Evolutionary conservation across 1,139 yeast genomes (phyloP).

Genomic region (Saccharomyces hybrid): DNA sequence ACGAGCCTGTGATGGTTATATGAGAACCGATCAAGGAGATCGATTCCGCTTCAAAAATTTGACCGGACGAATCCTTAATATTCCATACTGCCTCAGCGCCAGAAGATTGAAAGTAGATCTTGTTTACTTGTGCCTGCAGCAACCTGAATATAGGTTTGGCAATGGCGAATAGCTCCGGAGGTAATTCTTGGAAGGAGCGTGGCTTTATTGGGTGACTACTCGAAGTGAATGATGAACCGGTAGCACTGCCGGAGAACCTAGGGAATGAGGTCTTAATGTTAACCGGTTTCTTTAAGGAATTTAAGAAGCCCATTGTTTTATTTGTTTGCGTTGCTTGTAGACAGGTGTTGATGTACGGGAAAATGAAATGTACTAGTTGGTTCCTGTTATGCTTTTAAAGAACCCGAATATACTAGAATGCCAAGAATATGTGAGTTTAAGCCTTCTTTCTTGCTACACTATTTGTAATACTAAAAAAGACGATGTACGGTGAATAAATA

Average conservation of each 20-base stretch:
- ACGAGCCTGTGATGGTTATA: not conserved
- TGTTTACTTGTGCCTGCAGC: slow-evolving; percentile 13
- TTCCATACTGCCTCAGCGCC: not conserved
- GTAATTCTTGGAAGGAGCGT: slow-evolving; percentile 11
- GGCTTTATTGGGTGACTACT: not conserved
- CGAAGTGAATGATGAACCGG: not conserved
- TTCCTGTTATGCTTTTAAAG: not conserved
- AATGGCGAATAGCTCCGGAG: slow-evolving; percentile 11
- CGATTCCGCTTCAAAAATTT: not conserved
- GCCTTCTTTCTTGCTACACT: not conserved
- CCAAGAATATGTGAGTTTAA: not conserved
- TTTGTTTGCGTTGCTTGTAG: not conserved
- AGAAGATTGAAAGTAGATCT: slow-evolving; percentile 13
- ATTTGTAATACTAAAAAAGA: not conserved
- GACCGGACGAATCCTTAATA: not conserved
- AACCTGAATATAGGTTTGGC: slow-evolving; percentile 16
- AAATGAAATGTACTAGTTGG: not conserved
- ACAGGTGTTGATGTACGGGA: not conserved
- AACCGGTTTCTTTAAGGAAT: slow-evolving; percentile 1
- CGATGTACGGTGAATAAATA: not conserved
- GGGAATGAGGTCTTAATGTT: not conserved
- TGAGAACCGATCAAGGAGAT: not conserved
- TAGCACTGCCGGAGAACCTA: not conserved
- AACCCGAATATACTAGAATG: not conserved
- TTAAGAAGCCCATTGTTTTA: slow-evolving; percentile 7